Percentiles rank a stretch among this genome's conserved stretches.
Conservation (phyloP, 805 yeast genomes). For the Saturnispora halmiae region DNA sequence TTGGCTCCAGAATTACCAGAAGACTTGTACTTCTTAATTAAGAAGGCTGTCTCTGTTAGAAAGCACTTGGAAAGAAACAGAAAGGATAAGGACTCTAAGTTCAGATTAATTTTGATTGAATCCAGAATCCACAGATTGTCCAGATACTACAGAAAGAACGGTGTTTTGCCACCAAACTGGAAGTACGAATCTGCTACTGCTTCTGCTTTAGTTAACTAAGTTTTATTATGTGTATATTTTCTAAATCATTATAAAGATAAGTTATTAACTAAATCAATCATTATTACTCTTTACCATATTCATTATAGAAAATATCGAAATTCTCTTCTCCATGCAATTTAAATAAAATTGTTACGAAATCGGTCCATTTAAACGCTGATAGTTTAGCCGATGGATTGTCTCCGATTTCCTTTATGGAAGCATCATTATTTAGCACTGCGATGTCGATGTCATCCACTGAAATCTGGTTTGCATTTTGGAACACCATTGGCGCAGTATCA, state of each 20-base stretch:
- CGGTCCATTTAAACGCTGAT: conserved; percentile 28
- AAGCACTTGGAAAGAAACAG: conserved; percentile 99
- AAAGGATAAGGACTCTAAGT: conserved; percentile 99
- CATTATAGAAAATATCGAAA: conserved; percentile 21
- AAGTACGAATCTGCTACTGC: conserved; percentile 99
- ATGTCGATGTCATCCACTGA: conserved; percentile 26
- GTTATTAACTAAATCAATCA: not conserved
- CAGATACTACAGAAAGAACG: conserved; percentile 99
- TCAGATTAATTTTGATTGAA: conserved; percentile 99
- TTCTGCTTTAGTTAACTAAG: conserved; percentile 97
- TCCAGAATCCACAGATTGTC: conserved; percentile 99
- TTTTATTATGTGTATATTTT: conserved; percentile 12
- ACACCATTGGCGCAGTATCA: conserved; percentile 16
- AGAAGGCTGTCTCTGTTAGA: conserved; percentile 99
- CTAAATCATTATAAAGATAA: not conserved
- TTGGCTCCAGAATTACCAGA: conserved; percentile 99
- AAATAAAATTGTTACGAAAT: conserved; percentile 37
- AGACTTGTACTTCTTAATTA: conserved; percentile 97
- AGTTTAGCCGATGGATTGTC: conserved; percentile 24
- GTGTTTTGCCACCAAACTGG: conserved; percentile 99
- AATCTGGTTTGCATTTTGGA: conserved; percentile 16
- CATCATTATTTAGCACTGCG: conserved; percentile 34
- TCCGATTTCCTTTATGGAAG: conserved; percentile 17
- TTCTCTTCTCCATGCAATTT: conserved; percentile 29
- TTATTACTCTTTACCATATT: conserved; percentile 2